Evolutionary conservation across 306 rosid genomes (phyloP), one percentile per base, ranked within the genome.

Genomic region (Prunus dulcis): DNA sequence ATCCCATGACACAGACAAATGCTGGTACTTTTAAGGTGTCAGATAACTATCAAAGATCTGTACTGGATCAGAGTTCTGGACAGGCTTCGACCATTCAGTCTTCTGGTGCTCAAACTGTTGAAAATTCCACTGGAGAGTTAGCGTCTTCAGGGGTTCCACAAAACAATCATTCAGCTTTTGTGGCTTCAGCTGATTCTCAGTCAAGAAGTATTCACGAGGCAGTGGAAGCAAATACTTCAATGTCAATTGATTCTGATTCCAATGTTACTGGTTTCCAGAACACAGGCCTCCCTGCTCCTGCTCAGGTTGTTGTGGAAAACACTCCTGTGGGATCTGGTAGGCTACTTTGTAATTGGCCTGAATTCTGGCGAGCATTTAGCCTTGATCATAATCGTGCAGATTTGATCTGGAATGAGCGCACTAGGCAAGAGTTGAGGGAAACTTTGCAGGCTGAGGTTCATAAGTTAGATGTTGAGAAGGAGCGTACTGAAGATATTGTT

Each of bases 301-400:
- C 99, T 77, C 99, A 96, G 88, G 97, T 96, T 83, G 98, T 96
- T 82, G 93, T 96, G 67, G 97, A 96, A 84, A 92, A 92, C 79
- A 89, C 96, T 46, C 99, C 97, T 58, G 99, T 96, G 66, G 99
- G 99, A 72, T 92, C 98, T 70, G 99, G 99, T 67, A 90, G 98
- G 87, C 86, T 96, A 74, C 87, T 96, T 45, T 91, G 93, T 82
- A 96, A 96, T 78, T 96, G 99, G 99, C 91, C 96, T 73, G 98
- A 92, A 89, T 96, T 96, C 86, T 96, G 99, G 99, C 82, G 93
- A 72, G 98, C 98, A 61, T 96, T 96, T 86, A 89, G 92, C 83
- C 93, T 96, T 67, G 99, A 96, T 83, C 99, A 96, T 87, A 96
- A 92, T 88, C 97, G 99, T 74, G 99, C 99, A 46, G 99, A 96